Percentiles rank a stretch among this genome's conserved stretches.
phyloP scores from a whole-genome alignment of 305 asterid species.

The Fraxinus platypoda region DNA sequence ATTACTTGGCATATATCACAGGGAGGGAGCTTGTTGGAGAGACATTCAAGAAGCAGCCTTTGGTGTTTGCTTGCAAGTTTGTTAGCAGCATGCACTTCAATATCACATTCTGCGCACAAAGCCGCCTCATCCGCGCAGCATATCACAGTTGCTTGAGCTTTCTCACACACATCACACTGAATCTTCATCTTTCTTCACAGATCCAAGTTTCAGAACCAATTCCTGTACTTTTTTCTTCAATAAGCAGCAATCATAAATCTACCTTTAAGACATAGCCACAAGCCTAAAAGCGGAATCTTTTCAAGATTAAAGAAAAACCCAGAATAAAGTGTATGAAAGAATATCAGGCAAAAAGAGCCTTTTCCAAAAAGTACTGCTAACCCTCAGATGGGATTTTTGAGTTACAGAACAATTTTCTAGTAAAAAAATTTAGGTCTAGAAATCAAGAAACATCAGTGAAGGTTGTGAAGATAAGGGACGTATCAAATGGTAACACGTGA shows the following conservation, averaged over 20 bases:
- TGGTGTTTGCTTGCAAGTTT: conserved; percentile 96
- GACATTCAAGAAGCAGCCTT: conserved; percentile 77
- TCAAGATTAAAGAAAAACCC: conserved; percentile 2
- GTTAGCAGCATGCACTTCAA: conserved; percentile 90
- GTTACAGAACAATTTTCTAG: not conserved
- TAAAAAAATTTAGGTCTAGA: not conserved
- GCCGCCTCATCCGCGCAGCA: conserved; percentile 99
- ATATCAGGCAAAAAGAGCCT: conserved; percentile 8
- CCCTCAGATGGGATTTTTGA: not conserved
- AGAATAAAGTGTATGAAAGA: not conserved
- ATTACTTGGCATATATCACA: conserved; percentile 95
- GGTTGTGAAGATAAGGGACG: conserved; percentile 33
- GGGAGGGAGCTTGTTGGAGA: conserved; percentile 78
- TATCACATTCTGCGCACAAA: conserved; percentile 73
- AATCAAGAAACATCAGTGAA: not conserved
- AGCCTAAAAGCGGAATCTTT: not conserved
- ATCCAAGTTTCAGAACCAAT: not conserved
- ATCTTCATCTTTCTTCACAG: conserved; percentile 60
- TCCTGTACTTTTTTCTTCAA: not conserved
- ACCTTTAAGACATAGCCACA: conserved; percentile 1
- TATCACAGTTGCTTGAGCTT: conserved; percentile 87
- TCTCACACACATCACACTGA: conserved; percentile 97
- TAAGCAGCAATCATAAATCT: not conserved
- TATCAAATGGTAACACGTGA: conserved; percentile 40
- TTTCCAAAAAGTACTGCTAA: not conserved